Base-by-base conservation (phyloP, 2,329 filamentous ascomycete genomes). In the Conoideocrella luteorostrata region DNA sequence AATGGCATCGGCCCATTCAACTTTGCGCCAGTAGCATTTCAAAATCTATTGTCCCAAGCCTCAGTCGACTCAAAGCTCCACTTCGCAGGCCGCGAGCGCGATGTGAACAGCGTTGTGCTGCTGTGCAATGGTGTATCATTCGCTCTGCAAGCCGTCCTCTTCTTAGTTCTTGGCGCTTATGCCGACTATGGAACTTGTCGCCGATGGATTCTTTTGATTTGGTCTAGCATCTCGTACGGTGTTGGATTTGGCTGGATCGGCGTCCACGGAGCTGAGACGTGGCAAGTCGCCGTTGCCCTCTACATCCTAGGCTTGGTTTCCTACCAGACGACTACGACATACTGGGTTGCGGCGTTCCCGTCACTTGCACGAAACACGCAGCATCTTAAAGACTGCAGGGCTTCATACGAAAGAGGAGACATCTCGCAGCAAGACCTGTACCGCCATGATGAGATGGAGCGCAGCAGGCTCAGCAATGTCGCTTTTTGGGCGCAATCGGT, bases 201-300 rank as follows among this genome's bases (percentile, higher is more conserved):
- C 11, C 78, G 78, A 10, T 80, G 75, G 56, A 77, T 85, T 43
- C 64, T 86, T 7, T 72, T 85, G 39, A 71, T 70, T 7, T 70
- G 81, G 49, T 82, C 78, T 3, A 51, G 81, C 7, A 54, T 84
- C 28, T 77, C 80, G 1, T 86, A 72, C 58, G 80, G 62, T 26
- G 72, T 82, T 48, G 82, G 80, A 2, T 85, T 85, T 49, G 80
- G 71, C 39, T 86, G 81, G 78, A 60, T 86, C 2, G 80, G 79
- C 17, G 79, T 86, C 1, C 78, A 84, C 46, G 73, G 70, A 0
- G 60, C 72, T 13, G 65, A 70, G 3, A 68, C 80, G 55, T 86
- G 82, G 82, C 67, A 74, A 37, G 63, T 71, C 7, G 82, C 68
- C 1, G 70, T 77, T 0, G 81, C 73, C 0, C 58, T 86, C 12